Percentiles rank a stretch among this genome's conserved stretches.
phyloP scores from a whole-genome alignment of 139 green algal genomes.

The Haematococcus sp. region DNA sequence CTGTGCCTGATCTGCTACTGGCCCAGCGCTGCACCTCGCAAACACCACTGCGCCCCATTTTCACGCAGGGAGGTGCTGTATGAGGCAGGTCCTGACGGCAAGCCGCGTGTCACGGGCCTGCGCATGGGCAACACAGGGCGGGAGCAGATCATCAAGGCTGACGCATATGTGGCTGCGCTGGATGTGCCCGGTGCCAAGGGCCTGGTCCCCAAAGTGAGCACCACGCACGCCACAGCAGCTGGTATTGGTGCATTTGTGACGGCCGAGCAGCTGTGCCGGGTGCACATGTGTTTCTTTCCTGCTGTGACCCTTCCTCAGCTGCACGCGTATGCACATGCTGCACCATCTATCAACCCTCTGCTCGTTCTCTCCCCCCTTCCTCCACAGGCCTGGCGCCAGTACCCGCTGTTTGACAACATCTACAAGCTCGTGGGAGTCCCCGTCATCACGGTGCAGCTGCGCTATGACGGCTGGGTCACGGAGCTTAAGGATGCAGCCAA shows the following conservation, averaged over 20 bases:
- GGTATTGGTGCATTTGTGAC: no score
- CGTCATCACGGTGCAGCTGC: constrained; percentile 96
- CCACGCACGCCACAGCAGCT: no score
- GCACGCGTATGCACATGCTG: no score
- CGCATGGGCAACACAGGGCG: constrained; percentile 48
- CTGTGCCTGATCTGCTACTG: no score
- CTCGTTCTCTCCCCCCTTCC: no score
- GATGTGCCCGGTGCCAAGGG: constrained; percentile 92
- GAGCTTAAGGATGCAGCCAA: constrained; percentile 73
- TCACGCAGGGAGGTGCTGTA: constrained; percentile 83
- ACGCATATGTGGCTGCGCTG: constrained; percentile 91
- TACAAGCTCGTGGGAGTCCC: constrained; percentile 91
- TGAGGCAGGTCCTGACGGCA: constrained; percentile 61
- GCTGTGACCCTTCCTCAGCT: no score
- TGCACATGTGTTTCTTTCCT: no score
- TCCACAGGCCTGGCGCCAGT: constrained; percentile 57
- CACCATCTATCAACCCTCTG: no score
- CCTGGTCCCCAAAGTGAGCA: constrained; percentile 69
- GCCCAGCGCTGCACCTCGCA: no score
- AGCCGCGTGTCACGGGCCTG: constrained; percentile 72
- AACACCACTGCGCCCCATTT: not conserved
- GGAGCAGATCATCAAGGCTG: constrained; percentile 70
- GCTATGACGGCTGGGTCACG: constrained; percentile 96
- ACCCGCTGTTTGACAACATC: constrained; percentile 86
- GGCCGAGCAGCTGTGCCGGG: no score